These are phyloP conservation scores for Pichia manshurica DNA, from an alignment of 805 yeast species.

Conservation along the genomic window DNA sequence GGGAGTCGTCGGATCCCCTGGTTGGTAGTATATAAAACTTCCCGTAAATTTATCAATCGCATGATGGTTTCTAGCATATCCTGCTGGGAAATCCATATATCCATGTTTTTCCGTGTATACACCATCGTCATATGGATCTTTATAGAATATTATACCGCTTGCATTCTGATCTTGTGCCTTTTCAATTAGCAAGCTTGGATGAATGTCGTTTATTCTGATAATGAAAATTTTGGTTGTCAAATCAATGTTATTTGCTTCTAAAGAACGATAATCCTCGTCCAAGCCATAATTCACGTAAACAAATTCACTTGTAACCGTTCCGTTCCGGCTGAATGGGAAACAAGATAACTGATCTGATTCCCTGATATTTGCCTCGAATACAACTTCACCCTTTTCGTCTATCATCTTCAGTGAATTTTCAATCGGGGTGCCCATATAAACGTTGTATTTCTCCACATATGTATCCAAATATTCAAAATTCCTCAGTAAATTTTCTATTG, in stretches of 20 bases:
- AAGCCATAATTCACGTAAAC: conserved; percentile 60
- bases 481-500: conserved; percentile 16
- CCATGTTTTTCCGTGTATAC: conserved; percentile 52
- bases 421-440: conserved; percentile 48
- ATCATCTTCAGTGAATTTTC: conserved; percentile 38
- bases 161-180: conserved; percentile 63
- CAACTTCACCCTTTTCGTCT: conserved; percentile 30
- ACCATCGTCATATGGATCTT: conserved; percentile 58
- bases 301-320: conserved; percentile 49
- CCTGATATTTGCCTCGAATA: conserved; percentile 43
- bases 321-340: conserved; percentile 62
- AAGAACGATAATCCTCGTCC: conserved; percentile 43
- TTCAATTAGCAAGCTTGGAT: conserved; percentile 52
- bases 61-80: conserved; percentile 59
- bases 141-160: conserved; percentile 50
- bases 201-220: conserved; percentile 44
- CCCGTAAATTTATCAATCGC: conserved; percentile 60
- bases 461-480: conserved; percentile 33
- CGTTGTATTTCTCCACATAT: conserved; percentile 48
- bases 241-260: conserved; percentile 37
- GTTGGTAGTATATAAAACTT: conserved; percentile 49
- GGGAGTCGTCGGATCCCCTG: conserved; percentile 78
- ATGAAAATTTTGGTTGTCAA: conserved; percentile 55
- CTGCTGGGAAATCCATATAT: conserved; percentile 51
- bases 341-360: conserved; percentile 43